These are phyloP conservation scores for Mucor saturninus DNA, from an alignment of 371 early-diverging fungal genomes.

Conservation along the genomic window DNA sequence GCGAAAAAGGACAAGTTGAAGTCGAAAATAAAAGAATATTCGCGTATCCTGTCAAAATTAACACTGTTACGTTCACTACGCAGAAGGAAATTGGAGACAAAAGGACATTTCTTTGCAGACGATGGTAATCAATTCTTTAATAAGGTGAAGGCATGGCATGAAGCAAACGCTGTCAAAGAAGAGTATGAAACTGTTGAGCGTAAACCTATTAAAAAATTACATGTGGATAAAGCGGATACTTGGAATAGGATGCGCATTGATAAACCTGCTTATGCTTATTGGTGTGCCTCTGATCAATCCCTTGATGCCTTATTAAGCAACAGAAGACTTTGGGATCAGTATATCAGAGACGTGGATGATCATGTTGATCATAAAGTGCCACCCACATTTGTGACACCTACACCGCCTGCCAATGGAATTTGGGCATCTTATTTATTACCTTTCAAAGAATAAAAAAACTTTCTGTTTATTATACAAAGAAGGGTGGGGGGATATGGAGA, in stretches of 20 bases:
- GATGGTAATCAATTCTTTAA: constrained; percentile 52
- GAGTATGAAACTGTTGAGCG: constrained; percentile 13
- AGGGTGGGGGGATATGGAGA: background rate
- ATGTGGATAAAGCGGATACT: constrained; percentile 34
- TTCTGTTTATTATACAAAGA: background rate
- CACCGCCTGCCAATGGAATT: constrained; percentile 47
- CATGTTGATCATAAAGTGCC: constrained; percentile 37
- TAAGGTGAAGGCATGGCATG: constrained; percentile 41
- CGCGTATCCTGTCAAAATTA: constrained; percentile 15
- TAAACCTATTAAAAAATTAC: background rate
- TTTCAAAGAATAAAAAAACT: too few species aligned
- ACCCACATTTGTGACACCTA: constrained; percentile 42
- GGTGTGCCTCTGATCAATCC: constrained; percentile 44
- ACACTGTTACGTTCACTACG: constrained; percentile 18
- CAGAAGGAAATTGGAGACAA: constrained; percentile 23
- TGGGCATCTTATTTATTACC: constrained; percentile 41
- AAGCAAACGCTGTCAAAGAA: constrained; percentile 17
- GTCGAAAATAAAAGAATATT: constrained; percentile 17
- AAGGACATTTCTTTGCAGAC: constrained; percentile 58
- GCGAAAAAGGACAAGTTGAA: constrained; percentile 4
- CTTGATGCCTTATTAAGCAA: constrained; percentile 29
- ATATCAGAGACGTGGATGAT: constrained; percentile 10
- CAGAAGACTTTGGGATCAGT: constrained; percentile 49
- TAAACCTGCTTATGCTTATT: constrained; percentile 37
- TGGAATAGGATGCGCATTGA: constrained; percentile 34